Evolutionary conservation across 179 eudicot genomes (phyloP).

Genomic region (Pouteria campechiana): DNA sequence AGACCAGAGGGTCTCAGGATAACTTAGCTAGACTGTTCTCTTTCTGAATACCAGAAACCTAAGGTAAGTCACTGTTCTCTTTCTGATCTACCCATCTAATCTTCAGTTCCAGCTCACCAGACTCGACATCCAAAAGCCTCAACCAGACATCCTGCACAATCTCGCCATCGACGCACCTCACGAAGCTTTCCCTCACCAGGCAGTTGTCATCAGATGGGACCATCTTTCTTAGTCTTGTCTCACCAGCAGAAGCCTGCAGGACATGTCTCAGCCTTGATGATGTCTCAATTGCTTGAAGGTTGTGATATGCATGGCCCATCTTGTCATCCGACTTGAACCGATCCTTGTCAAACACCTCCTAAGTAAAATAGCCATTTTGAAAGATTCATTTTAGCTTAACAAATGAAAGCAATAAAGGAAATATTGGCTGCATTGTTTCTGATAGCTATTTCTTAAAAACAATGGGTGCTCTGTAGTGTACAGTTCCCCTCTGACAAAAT

Average conservation of each 20-base stretch:
- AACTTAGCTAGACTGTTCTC: too few species aligned
- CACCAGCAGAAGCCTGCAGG: constrained; percentile 38
- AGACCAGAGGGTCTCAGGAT: too few species aligned
- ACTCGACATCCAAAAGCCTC: constrained; percentile 56
- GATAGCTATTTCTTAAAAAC: too few species aligned
- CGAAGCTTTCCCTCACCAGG: constrained; percentile 46
- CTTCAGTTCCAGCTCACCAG: constrained; percentile 54
- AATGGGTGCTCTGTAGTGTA: too few species aligned
- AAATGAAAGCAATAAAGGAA: too few species aligned
- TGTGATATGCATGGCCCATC: constrained; percentile 56
- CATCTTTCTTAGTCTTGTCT: constrained; percentile 46
- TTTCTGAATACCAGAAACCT: too few species aligned
- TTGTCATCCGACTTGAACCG: constrained; percentile 70
- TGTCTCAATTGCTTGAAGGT: constrained; percentile 51
- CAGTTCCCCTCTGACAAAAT: too few species aligned
- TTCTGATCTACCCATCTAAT: too few species aligned
- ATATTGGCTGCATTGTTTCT: too few species aligned
- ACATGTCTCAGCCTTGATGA: constrained; percentile 51
- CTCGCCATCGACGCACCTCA: constrained; percentile 38
- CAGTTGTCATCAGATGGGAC: constrained; percentile 52
- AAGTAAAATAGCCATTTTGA: constrained; percentile 2
- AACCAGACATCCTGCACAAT: constrained; percentile 61
- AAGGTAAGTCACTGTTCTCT: too few species aligned
- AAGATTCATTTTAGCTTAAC: too few species aligned
- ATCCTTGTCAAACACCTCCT: constrained; percentile 76